phyloP scores from a whole-genome alignment of 805 yeast genomes.

The Yarrowia porcina region DNA sequence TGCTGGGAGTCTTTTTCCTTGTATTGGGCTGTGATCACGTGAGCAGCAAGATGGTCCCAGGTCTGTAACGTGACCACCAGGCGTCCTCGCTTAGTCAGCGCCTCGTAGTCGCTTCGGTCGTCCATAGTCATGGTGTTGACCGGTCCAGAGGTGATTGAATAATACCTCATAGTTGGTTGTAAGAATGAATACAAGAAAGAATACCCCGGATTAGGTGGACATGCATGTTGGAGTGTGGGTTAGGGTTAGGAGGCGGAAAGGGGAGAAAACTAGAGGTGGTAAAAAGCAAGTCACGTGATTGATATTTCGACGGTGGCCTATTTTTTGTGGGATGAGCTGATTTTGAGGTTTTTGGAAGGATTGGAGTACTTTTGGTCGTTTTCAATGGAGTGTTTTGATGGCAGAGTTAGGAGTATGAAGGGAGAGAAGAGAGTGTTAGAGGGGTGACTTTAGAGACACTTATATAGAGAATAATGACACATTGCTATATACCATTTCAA shows the following conservation, averaged over 20 bases:
- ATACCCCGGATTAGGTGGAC: not conserved
- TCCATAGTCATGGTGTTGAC: not conserved
- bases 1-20: not conserved
- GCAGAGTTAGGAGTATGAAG: too few relatives aligned
- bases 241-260: not conserved
- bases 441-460: too few relatives aligned
- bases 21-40: constrained; percentile 12
- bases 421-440: too few relatives aligned
- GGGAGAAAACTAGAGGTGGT: too few relatives aligned
- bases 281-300: too few relatives aligned
- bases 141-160: not conserved
- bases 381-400: too few relatives aligned
- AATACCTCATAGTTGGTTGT: too few relatives aligned
- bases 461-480: not conserved
- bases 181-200: too few relatives aligned
- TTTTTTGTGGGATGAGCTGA: too few relatives aligned
- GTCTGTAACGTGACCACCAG: constrained; percentile 1
- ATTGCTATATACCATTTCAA: not conserved
- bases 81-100: constrained; percentile 5
- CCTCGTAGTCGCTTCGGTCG: constrained; percentile 7
- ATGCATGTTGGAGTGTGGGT: not conserved
- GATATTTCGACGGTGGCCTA: too few relatives aligned
- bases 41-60: constrained; percentile 23
- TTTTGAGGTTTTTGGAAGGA: too few relatives aligned
- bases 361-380: too few relatives aligned